Base-by-base conservation (phyloP, 1,284 basidiomycete genomes). In the Irpex rosettiformis region DNA sequence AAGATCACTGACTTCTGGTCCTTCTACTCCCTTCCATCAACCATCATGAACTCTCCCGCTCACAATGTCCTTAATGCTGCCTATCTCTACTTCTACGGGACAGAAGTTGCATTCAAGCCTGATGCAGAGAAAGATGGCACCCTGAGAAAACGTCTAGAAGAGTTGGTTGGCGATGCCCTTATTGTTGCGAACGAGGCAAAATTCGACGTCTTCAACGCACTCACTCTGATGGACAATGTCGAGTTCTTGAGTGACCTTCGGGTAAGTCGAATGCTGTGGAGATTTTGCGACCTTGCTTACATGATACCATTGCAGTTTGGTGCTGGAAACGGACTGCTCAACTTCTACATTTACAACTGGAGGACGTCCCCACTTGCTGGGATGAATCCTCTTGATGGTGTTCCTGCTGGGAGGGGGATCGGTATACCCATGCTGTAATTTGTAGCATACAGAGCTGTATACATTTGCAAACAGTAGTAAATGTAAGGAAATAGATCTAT, bases 201-300 rank as follows among this genome's bases (percentile, higher is more conserved):
- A 52, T 98, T 99, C 68, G 97, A 99, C 71, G 97, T 99, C 7
- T 87, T 99, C 73, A 99, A 99, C 73, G 93, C 93, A 1, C 75
- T 99, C 60, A 96, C 95, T 7, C 75, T 98, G 60, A 93, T 98
- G 88, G 97, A 99, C 73, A 99, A 98, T 72, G 80, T 86, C 60
- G 72, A 83, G 52, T 89, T 99, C 74, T 71, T 99, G 56, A 75
- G 84, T 30, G 92, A 96, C 59, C 81, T 94, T 59, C 90, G 89
- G 82, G 92, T 91, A 63, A 58, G n/a, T n/a, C 21, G n/a, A 42
- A 8, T 43, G 6, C n/a, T n/a, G n/a, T n/a, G n/a, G n/a, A n/a
- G n/a, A n/a, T n/a, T n/a, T 22, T 47, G 18, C 7, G 16, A 5
- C n/a, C n/a, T n/a, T 40, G 37, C 60, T 65, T 52, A 65, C 67